Evolutionary conservation across 2,329 filamentous ascomycete genomes (phyloP), one percentile per base, ranked within the genome.

Genomic region (Fusarium algeriense): DNA sequence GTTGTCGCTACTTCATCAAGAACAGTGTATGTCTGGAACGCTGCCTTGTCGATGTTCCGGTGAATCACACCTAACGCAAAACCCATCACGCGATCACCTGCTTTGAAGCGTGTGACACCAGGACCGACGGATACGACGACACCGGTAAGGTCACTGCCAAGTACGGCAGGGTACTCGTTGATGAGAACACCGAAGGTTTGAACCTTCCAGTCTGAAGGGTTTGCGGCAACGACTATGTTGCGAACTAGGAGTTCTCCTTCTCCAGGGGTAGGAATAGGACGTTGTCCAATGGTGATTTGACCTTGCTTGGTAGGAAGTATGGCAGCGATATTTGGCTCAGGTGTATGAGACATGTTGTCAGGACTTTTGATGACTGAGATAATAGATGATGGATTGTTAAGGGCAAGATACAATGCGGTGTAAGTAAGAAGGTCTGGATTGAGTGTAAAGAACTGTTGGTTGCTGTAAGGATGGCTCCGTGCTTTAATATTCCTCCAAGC

Each of bases 1-100:
- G 43, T 30, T 0, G 35, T 26, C 0, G 54, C 14, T 0, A 12
- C 17, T 4, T 60, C 15, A 0, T 62, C 30, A 48, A 78, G 45
- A 79, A 75, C 19, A 32, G 74, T 11, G 63, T 81, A 82, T 56
- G 82, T 77, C 67, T 82, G 81, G 70, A 81, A 82, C 2, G 80
- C 80, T 4, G 70, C 75, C 3, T 70, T 69, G 46, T 79, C 69
- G 32, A 75, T 74, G 26, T 77, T 75, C 28, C 71, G 74, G 3
- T 15, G 7, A 7, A 81, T 61, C 20, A 81, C 79, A 7, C 80
- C 80, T 50, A 79, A 76, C 70, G 81, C 81, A 71, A 81, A 80
- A 0, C 3, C 43, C 2, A 34, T 37, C 34, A 75, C 71, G 1
- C 73, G 64, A 30, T 75, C 73, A 0, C 72, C 73, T 2, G 64